These are phyloP conservation scores for Paraconiothyrium brasiliense DNA, from an alignment of 2,329 filamentous ascomycete genomes.

Conservation along the genomic window DNA sequence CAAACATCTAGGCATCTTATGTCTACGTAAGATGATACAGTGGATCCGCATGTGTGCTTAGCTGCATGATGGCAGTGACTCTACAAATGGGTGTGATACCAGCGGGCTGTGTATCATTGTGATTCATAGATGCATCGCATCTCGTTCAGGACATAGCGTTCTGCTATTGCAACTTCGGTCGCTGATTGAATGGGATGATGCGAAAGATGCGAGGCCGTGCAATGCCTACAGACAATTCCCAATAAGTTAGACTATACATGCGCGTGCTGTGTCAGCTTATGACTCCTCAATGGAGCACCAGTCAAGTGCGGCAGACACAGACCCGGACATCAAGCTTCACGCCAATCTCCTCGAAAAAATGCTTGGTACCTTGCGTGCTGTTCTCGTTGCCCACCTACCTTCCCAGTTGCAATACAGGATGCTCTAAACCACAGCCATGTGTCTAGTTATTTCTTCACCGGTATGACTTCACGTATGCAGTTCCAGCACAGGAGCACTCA, in stretches of 20 bases:
- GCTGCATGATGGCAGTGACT: background rate
- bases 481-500: background rate
- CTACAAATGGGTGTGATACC: background rate
- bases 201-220: no score
- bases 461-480: background rate
- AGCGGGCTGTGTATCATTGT: slow-evolving; percentile 11
- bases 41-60: background rate
- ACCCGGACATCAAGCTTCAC: background rate
- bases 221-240: no score
- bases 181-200: background rate
- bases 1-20: slow-evolving; percentile 19
- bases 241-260: background rate
- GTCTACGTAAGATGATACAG: slow-evolving; percentile 16
- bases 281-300: background rate
- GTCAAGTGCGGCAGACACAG: background rate
- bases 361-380: background rate
- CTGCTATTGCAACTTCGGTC: no score
- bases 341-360: background rate
- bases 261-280: background rate
- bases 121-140: slow-evolving; percentile 13
- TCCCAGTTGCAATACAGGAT: background rate
- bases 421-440: background rate
- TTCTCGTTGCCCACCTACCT: background rate
- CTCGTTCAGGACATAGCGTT: background rate
- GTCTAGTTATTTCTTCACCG: background rate